Evolutionary conservation across 345 rosid species (phyloP).

Genomic region (Salix suchowensis): DNA sequence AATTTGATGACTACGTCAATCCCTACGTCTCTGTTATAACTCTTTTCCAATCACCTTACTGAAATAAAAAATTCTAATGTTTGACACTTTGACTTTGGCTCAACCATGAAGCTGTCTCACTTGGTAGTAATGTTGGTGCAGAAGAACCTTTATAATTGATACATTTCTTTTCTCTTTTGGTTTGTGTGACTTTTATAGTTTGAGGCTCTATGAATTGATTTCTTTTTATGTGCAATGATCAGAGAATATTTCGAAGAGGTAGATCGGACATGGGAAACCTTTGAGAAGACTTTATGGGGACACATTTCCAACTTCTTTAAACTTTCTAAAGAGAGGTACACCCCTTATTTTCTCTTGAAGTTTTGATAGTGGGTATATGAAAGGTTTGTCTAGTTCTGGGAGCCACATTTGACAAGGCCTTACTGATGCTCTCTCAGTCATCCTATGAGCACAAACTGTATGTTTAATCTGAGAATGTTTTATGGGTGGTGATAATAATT

Average conservation of each 20-base stretch:
- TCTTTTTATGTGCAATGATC: slow-evolving; percentile 9
- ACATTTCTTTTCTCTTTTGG: neutral
- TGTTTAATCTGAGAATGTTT: neutral
- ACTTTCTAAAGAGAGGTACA: slow-evolving; percentile 94
- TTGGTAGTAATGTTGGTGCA: neutral
- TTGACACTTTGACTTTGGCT: neutral
- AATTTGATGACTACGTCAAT: neutral
- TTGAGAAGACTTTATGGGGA: slow-evolving; percentile 94
- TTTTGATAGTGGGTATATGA: neutral
- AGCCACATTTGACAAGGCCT: neutral
- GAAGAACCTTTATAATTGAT: neutral
- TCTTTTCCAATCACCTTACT: neutral
- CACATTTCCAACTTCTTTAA: slow-evolving; percentile 73
- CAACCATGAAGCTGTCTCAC: neutral
- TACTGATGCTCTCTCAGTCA: neutral
- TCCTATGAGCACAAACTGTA: neutral
- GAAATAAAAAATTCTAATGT: neutral
- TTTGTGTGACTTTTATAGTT: neutral
- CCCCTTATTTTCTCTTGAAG: neutral
- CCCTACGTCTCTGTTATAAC: neutral
- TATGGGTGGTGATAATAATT: neutral
- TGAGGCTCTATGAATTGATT: slow-evolving; percentile 10
- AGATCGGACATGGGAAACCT: slow-evolving; percentile 93
- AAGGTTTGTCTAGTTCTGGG: neutral
- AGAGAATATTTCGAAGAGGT: slow-evolving; percentile 99